Percentiles rank a stretch among this genome's conserved stretches.
Evolutionary conservation across 345 rosid genomes (phyloP).

Genomic region (Reutealis trisperma): DNA sequence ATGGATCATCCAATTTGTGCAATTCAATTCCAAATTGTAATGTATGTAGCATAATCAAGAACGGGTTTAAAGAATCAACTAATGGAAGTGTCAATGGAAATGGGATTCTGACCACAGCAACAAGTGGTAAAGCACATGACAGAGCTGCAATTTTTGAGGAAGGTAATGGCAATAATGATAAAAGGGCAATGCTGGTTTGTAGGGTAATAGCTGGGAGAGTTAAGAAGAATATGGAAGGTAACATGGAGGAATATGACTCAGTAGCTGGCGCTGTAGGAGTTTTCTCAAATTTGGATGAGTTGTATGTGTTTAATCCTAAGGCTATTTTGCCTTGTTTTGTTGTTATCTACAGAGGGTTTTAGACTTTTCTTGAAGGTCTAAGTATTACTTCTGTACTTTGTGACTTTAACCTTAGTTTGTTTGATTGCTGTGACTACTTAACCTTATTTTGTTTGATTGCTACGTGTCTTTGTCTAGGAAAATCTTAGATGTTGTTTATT

Average conservation of each 20-base stretch:
- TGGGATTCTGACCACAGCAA: constrained; percentile 73
- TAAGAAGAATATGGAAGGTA: constrained; percentile 48
- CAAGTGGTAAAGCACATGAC: constrained; percentile 79
- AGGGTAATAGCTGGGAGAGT: constrained; percentile 80
- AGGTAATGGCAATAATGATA: constrained; percentile 16
- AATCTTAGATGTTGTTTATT: neutral
- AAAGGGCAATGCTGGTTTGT: constrained; percentile 78
- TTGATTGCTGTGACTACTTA: constrained; percentile 8
- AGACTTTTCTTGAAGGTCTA: neutral
- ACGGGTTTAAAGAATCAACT: constrained; percentile 49
- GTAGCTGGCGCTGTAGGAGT: constrained; percentile 52
- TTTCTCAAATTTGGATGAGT: constrained; percentile 65
- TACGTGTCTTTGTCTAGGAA: neutral
- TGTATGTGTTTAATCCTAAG: constrained; percentile 60
- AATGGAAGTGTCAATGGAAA: constrained; percentile 12
- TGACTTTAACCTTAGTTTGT: neutral
- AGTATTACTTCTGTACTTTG: neutral
- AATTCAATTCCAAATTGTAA: constrained; percentile 50
- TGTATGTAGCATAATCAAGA: constrained; percentile 61
- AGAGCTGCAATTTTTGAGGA: constrained; percentile 29
- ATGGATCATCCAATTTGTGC: constrained; percentile 68
- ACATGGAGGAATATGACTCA: constrained; percentile 60
- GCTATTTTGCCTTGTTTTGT: constrained; percentile 86
- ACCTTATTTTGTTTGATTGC: constrained; percentile 14
- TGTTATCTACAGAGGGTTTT: constrained; percentile 62